phyloP scores from a whole-genome alignment of 768 basidiomycete genomes.

The Boletus rubropictus region DNA sequence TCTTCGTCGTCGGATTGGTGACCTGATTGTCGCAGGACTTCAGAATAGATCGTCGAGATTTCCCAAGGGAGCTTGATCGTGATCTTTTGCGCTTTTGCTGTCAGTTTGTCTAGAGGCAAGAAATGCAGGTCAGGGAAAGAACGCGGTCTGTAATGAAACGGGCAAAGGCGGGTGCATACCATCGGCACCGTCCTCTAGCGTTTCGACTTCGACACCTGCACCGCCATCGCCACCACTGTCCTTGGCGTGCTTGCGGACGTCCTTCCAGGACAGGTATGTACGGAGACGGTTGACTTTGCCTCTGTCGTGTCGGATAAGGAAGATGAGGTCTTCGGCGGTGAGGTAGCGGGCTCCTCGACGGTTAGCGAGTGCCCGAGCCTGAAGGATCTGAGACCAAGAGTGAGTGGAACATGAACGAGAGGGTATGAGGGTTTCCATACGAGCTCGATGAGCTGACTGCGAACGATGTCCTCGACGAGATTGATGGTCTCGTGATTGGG shows the following conservation, averaged over 20 bases:
- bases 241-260: slow-evolving; percentile 92
- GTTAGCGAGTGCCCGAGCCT: slow-evolving; percentile 78
- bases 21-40: slow-evolving; percentile 67
- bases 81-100: slow-evolving; percentile 84
- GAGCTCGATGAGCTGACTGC: slow-evolving; percentile 85
- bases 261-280: slow-evolving; percentile 95
- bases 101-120: slow-evolving; percentile 56
- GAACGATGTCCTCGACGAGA: slow-evolving; percentile 92
- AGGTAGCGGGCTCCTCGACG: slow-evolving; percentile 81
- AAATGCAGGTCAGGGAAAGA: not conserved
- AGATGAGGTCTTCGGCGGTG: slow-evolving; percentile 92
- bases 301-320: slow-evolving; percentile 89
- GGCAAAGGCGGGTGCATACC: slow-evolving; percentile 37
- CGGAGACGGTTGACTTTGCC: slow-evolving; percentile 90
- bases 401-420: not conserved
- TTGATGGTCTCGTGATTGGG: slow-evolving; percentile 83
- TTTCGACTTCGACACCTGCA: slow-evolving; percentile 77
- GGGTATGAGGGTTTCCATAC: slow-evolving; percentile 33
- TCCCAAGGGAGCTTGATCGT: slow-evolving; percentile 97
- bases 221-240: slow-evolving; percentile 81
- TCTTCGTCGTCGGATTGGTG: slow-evolving; percentile 92
- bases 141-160: no score
- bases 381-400: slow-evolving; percentile 57
- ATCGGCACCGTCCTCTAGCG: slow-evolving; percentile 76
- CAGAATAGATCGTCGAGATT: slow-evolving; percentile 84